Conservation (phyloP, 176 grass and related monocot species). For the Cymbopogon citratus region DNA sequence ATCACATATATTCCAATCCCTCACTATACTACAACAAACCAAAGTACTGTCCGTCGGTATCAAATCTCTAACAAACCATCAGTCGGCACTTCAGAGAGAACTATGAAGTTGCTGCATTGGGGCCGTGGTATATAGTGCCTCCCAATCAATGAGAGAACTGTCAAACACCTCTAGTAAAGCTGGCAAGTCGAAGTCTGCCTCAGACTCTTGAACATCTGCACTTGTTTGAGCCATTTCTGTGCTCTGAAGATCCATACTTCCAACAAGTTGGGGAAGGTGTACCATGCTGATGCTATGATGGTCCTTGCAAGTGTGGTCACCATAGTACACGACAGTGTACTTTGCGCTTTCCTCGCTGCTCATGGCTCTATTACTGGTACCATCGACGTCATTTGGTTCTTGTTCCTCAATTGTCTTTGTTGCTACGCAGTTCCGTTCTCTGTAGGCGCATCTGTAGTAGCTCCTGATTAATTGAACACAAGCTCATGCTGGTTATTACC, state of each 20-base stretch:
- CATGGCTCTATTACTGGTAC: not conserved
- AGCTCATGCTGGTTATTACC: not conserved
- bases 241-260: not conserved
- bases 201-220: not conserved
- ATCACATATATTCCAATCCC: not conserved
- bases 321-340: not conserved
- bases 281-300: not conserved
- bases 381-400: not conserved
- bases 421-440: conserved; percentile 10
- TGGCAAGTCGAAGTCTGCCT: not conserved
- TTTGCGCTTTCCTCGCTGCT: not conserved
- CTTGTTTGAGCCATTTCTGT: not conserved
- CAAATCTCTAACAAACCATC: not conserved
- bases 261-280: not conserved
- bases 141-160: conserved; percentile 2
- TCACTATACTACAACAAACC: not conserved
- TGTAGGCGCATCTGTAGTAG: conserved; percentile 25
- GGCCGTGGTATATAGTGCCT: not conserved
- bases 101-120: not conserved
- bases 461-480: not conserved
- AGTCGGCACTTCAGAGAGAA: not conserved
- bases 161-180: conserved; percentile 15
- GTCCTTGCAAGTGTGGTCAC: conserved; percentile 18
- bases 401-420: conserved; percentile 20
- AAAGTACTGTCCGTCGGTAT: not conserved